Base-by-base conservation (phyloP, 2,329 filamentous ascomycete genomes). In the Fusarium secorum region DNA sequence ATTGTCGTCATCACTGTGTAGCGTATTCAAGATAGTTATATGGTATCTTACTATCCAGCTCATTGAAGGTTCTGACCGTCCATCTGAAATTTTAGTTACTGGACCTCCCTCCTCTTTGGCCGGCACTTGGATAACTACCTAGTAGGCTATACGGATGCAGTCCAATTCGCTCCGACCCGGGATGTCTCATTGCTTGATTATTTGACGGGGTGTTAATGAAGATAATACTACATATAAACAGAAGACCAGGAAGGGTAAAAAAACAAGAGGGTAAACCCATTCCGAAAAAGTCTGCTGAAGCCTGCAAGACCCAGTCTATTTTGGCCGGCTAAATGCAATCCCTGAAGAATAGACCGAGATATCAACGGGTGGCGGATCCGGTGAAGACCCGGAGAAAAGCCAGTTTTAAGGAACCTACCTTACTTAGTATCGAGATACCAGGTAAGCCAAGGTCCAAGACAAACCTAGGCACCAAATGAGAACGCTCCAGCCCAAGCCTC, bases 301-400 rank as follows among this genome's bases (percentile, higher is more conserved):
- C 39, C 48, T 66, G n/a, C 54, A 55, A 55, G 61, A 57, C 64
- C 68, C 71, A 52, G 52, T 52, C 14, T 49, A 58, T 71, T 64
- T 64, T 60, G 38, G 35, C 56, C 63, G 73, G 73, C 73, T 75
- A 75, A 75, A 75, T 75, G 61, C 44, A 74, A 63, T 51, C 52
- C 46, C 62, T 69, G 54, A 35, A 60, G 66, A 60, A 71, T 68
- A 64, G 68, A 61, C 73, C 73, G 71, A 75, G 68, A 75, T 74
- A 75, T 71, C 59, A 57, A 75, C 68, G 68, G 65, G 73, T 66
- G 73, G 68, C 73, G 71, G 73, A 72, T 56, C 68, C 64, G 61
- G 68, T 57, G 52, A 73, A 68, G 66, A 64, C 28, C 56, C 60
- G 60, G 59, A 70, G 68, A 49, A 72, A 59, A 59, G 49, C 62